Evolutionary conservation across 352 stramenopile species (phyloP).

Genomic region (Thraustochytrium striatum): DNA sequence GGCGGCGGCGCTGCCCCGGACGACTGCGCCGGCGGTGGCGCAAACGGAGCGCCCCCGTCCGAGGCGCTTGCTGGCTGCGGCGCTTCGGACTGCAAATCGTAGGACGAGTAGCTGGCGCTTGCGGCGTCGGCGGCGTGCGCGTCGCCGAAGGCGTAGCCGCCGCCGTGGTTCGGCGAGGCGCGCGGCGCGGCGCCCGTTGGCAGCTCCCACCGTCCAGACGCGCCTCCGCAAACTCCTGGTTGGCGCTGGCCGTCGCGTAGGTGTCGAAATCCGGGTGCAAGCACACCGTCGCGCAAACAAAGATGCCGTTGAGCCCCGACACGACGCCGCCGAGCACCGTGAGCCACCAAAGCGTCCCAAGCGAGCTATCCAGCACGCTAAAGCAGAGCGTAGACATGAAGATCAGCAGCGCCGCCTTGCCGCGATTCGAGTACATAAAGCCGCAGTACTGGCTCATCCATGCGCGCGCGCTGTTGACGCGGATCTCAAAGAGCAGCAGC

Average conservation of each 20-base stretch:
- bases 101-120: constrained; percentile 6
- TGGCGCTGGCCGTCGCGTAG: neutral
- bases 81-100: constrained; percentile 13
- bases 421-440: constrained; percentile 47
- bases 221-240: neutral
- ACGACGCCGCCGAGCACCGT: constrained; percentile 11
- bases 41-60: constrained; percentile 3
- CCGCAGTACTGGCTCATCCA: constrained; percentile 19
- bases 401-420: constrained; percentile 34
- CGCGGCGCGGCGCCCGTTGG: neutral
- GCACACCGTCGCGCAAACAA: neutral
- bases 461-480: neutral
- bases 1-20: neutral
- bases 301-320: constrained; percentile 26
- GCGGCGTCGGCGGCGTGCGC: neutral
- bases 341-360: constrained; percentile 36
- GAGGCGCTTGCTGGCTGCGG: constrained; percentile 21
- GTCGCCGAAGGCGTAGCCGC: constrained; percentile 29
- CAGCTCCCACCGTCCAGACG: neutral
- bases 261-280: constrained; percentile 25
- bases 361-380: constrained; percentile 11
- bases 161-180: neutral
- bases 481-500: constrained; percentile 26
- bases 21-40: neutral
- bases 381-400: constrained; percentile 40